Conservation (phyloP, 2,329 filamentous ascomycete species). For the Venturia carpophila region DNA sequence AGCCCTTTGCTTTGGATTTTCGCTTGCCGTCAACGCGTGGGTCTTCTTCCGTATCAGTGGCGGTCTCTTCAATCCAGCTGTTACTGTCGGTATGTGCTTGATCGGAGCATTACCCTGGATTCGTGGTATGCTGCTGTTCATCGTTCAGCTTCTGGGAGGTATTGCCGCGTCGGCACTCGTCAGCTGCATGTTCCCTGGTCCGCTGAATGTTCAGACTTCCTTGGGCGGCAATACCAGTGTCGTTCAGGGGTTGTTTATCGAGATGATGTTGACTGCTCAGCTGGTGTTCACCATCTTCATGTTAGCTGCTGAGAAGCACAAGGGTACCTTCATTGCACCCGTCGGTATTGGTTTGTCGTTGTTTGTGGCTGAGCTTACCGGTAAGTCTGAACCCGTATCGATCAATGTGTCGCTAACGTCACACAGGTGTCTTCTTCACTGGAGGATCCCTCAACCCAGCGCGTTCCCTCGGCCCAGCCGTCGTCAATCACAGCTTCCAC, state of each 20-base stretch:
- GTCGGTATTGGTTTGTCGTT: slow-evolving; percentile 26
- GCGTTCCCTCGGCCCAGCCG: slow-evolving; percentile 18
- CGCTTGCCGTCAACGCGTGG: slow-evolving; percentile 18
- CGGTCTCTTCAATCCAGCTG: slow-evolving; percentile 27
- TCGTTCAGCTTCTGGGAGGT: slow-evolving; percentile 30
- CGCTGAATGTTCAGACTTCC: slow-evolving; percentile 37
- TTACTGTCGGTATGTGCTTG: slow-evolving; percentile 31
- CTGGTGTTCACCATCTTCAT: slow-evolving; percentile 29
- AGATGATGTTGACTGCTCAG: slow-evolving; percentile 43
- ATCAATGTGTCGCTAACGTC: background rate
- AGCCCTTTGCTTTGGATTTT: slow-evolving; percentile 24
- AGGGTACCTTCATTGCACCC: slow-evolving; percentile 35
- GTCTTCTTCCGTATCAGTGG: slow-evolving; percentile 18
- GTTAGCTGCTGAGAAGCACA: slow-evolving; percentile 38
- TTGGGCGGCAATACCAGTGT: slow-evolving; percentile 35
- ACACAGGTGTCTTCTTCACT: slow-evolving; percentile 16
- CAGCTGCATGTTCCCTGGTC: slow-evolving; percentile 37
- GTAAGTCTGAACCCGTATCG: background rate
- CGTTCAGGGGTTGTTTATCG: slow-evolving; percentile 43
- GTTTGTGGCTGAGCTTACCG: slow-evolving; percentile 20
- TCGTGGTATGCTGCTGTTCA: slow-evolving; percentile 28
- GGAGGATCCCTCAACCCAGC: slow-evolving; percentile 18
- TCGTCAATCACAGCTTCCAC: slow-evolving; percentile 9
- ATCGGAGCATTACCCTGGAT: slow-evolving; percentile 30
- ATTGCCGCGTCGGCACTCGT: slow-evolving; percentile 38